Base-by-base conservation (phyloP, 1,139 yeast species). In the Diutina ranongensis region DNA sequence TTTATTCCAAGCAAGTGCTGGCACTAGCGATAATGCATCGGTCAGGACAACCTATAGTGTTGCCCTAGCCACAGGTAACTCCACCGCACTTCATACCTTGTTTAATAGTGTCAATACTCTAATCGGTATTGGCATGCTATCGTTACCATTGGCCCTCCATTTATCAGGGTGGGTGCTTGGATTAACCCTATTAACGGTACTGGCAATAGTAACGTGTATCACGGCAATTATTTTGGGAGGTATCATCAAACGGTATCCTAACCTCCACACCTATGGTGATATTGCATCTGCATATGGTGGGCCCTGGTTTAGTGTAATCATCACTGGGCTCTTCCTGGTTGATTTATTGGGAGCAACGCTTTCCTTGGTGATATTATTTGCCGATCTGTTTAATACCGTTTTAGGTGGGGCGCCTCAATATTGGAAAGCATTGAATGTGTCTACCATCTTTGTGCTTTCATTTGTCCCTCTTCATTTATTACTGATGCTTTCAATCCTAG, bases 61-160 rank as follows among this genome's bases (percentile, higher is more conserved):
- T 15, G 42, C 32, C 18, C 22, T 38, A n/a, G 32, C 42, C n/a
- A n/a, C 21, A 15, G 42, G 42, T 13, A 38, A 38, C 20, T 33
- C 21, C 16, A 88, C 97, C 0, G 82, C 80, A 0, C 83, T 89
- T 1, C 97, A 89, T 60, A 89, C 97, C 0, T 67, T 85, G 19
- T 87, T 89, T 67, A 89, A 89, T 58, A 79, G 94, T 2, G 80
- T 88, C 47, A 89, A 89, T 59, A 84, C 88, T 0, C 66, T 88
- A 40, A 78, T 88, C 55, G 97, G 97, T 0, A 78, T 89, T 44
- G 97, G 95, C 2, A 72, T 89, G 56, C 69, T 89, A 34, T 82
- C 96, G 1, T 67, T 89, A 45, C 95, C 97, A 0, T 71, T 83
- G 54, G 97, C 92, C 0, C 65, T 89, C 51, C 76, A 72, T 51